Base-by-base conservation (phyloP, 2,329 filamentous ascomycete species). In the Dactylonectria macrodidyma region DNA sequence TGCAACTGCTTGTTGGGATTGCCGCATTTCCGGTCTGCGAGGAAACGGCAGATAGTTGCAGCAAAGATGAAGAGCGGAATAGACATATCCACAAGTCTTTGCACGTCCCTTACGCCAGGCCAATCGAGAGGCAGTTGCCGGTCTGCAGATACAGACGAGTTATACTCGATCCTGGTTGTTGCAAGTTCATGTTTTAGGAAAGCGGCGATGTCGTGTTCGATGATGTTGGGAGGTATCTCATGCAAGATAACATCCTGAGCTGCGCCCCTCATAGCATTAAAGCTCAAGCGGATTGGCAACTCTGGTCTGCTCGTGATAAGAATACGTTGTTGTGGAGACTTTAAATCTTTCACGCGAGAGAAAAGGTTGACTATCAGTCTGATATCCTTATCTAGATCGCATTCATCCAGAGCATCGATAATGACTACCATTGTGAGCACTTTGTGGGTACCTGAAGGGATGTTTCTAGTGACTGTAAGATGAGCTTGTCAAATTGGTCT, bases 241-340 rank as follows among this genome's bases (percentile, higher is more conserved):
- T 85, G 80, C 2, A 85, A 78, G 10, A 78, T 69, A 79, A 78
- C 0, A 52, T 74, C 24, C 8, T 62, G 57, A 26, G 68, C 70
- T 30, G 10, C 8, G 12, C 26, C 38, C 6, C 70, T 38, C 22
- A 81, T 71, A 34, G 71, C 10, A 2, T 65, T 64, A 48, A 86
- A 84, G 0, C 80, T 78, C n/a, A 80, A 67, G 1, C 79, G 78
- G 36, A 83, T 78, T 0, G 78, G 78, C 6, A 82, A 57, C 38
- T 85, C 80, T 0, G 83, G 83, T 46, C 84, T 75, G 65, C 82
- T 85, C 0, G 83, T 85, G 1, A 85, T 19, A 52, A 85, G 84
- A 2, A 82, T 59, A 55, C 74, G 79, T 11, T 83, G 47, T 5
- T 50, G 55, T 54, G 12, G 75, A 34, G 60, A 78, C 66, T 47